Percentiles rank a stretch among this genome's conserved stretches.
phyloP scores from a whole-genome alignment of 192 early-diverging fungal species.

The Podila horticola region DNA sequence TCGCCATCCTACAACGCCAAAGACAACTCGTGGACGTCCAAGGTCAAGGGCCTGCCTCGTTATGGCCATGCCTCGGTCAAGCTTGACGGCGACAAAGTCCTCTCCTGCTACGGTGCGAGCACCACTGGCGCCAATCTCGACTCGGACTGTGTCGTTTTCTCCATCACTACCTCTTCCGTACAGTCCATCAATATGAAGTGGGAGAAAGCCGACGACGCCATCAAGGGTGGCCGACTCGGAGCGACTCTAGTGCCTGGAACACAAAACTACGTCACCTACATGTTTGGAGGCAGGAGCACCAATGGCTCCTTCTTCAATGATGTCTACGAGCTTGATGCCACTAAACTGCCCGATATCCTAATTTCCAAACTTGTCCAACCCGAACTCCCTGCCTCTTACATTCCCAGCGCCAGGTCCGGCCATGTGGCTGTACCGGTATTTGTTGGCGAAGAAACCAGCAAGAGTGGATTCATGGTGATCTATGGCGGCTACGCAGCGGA shows the following conservation, averaged over 20 bases:
- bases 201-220: slow-evolving; percentile 3
- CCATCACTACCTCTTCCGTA: slow-evolving; percentile 5
- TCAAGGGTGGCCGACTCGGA: slow-evolving; percentile 5
- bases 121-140: background rate
- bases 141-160: slow-evolving; percentile 31
- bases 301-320: slow-evolving; percentile 6
- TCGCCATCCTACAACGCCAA: slow-evolving; percentile 18
- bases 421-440: slow-evolving; percentile 22
- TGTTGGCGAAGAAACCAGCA: background rate
- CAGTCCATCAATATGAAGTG: slow-evolving; percentile 1
- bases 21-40: slow-evolving; percentile 9
- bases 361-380: slow-evolving; percentile 15
- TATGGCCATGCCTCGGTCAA: slow-evolving; percentile 31
- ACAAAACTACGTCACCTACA: slow-evolving; percentile 7
- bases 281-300: slow-evolving; percentile 35
- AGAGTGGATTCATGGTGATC: slow-evolving; percentile 28
- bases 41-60: slow-evolving; percentile 3
- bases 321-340: slow-evolving; percentile 23
- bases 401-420: slow-evolving; percentile 13
- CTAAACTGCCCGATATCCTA: slow-evolving; percentile 3
- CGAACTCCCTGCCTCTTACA: background rate
- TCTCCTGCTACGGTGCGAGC: slow-evolving; percentile 24
- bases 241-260: slow-evolving; percentile 5
- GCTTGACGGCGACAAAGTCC: slow-evolving; percentile 8
- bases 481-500: slow-evolving; percentile 11